Conservation (phyloP, 169 alveolate genomes). For the Blepharisma undulans region DNA sequence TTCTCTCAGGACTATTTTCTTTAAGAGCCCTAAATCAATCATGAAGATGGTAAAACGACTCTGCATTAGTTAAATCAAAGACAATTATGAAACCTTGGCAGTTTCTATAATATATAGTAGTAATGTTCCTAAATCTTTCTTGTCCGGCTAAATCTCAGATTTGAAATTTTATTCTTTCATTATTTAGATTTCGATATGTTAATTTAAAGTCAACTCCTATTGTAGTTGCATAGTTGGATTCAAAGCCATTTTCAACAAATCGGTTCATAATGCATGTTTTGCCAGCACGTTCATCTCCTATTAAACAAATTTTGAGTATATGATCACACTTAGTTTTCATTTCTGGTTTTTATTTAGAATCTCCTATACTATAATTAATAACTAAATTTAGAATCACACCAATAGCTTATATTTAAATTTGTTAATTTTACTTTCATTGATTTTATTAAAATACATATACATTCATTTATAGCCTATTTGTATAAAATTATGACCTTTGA, state of each 20-base stretch:
- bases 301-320: too few species aligned
- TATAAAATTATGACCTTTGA: too few species aligned
- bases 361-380: too few species aligned
- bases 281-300: slow-evolving; percentile 99
- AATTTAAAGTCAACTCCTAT: slow-evolving; percentile 98
- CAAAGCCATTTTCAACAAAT: slow-evolving; percentile 97
- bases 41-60: slow-evolving; percentile 98
- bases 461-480: too few species aligned
- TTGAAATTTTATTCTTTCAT: slow-evolving; percentile 94
- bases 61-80: slow-evolving; percentile 99
- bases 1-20: too few species aligned
- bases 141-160: slow-evolving; percentile 99
- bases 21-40: too few species aligned
- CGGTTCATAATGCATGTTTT: slow-evolving; percentile 98
- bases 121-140: slow-evolving; percentile 97
- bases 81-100: slow-evolving; percentile 98
- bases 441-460: too few species aligned
- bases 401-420: too few species aligned
- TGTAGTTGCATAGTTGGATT: slow-evolving; percentile 96
- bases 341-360: too few species aligned
- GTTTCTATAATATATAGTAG: slow-evolving; percentile 97
- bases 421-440: too few species aligned
- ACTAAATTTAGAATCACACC: too few species aligned
- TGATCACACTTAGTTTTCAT: too few species aligned
- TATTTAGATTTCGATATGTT: slow-evolving; percentile 91